These are phyloP conservation scores for Cladophialophora immunda DNA, from an alignment of 2,329 filamentous ascomycete species.

Conservation along the genomic window DNA sequence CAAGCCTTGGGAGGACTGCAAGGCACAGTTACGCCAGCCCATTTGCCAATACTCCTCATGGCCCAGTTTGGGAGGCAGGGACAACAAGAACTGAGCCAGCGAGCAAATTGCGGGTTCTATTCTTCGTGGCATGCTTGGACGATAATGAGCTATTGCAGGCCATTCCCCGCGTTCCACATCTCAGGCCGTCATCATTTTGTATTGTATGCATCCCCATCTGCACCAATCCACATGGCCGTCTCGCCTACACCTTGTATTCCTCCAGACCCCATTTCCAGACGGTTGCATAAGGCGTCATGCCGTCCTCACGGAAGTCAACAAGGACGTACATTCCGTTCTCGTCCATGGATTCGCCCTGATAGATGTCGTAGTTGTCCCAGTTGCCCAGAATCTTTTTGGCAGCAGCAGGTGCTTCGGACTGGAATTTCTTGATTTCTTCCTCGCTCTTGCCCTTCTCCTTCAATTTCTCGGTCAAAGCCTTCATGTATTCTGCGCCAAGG, in stretches of 20 bases:
- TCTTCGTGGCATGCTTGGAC: constrained; percentile 26
- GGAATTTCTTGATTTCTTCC: constrained; percentile 78
- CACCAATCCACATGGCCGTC: neutral
- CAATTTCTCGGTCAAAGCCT: constrained; percentile 78
- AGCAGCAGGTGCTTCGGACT: constrained; percentile 75
- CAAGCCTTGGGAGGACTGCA: neutral
- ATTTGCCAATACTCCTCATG: neutral
- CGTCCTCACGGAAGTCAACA: constrained; percentile 83
- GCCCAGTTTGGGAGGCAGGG: neutral
- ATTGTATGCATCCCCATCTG: neutral
- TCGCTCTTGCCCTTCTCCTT: constrained; percentile 68
- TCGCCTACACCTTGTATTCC: constrained; percentile 85
- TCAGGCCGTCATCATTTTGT: neutral
- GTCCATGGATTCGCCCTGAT: constrained; percentile 90
- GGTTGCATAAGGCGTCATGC: constrained; percentile 85
- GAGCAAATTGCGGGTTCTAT: constrained; percentile 18
- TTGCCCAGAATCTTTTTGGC: constrained; percentile 86
- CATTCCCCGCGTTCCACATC: constrained; percentile 18
- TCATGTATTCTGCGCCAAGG: constrained; percentile 77
- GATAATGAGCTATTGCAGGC: constrained; percentile 21
- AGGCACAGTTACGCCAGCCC: neutral
- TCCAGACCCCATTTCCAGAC: constrained; percentile 95
- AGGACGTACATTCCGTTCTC: constrained; percentile 85
- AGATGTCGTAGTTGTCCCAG: constrained; percentile 97
- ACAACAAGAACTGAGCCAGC: neutral